A percentile compares a stretch with the other conserved stretches of the same genome.
These are phyloP conservation scores for Alectoria sarmentosa DNA, from an alignment of 495 filamentous ascomycete species.

Conservation along the genomic window DNA sequence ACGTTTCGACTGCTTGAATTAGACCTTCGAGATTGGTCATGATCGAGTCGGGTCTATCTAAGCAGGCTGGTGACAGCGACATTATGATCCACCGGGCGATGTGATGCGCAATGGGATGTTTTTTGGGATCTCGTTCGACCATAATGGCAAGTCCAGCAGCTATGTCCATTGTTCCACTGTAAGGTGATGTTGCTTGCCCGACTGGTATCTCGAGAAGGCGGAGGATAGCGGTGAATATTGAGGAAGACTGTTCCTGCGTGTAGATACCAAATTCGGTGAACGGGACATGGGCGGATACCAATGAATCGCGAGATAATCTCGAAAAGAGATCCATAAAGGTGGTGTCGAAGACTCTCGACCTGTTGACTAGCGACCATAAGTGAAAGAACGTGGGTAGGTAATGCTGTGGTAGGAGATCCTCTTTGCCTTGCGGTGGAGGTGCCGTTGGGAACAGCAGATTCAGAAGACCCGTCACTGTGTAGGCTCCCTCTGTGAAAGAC, in stretches of 20 bases:
- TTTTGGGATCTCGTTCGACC: conserved; percentile 85
- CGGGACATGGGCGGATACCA: conserved; percentile 64
- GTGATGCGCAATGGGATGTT: conserved; percentile 84
- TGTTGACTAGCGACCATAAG: conserved; percentile 86
- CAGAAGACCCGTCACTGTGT: conserved; percentile 75
- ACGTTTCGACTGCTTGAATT: conserved; percentile 94
- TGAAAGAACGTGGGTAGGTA: conserved; percentile 92
- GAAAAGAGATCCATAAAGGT: conserved; percentile 86
- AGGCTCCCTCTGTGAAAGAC: conserved; percentile 81
- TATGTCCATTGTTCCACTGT: conserved; percentile 73
- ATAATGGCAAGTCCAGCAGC: conserved; percentile 73
- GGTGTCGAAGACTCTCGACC: conserved; percentile 81
- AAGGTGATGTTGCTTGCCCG: conserved; percentile 89
- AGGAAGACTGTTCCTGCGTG: conserved; percentile 81
- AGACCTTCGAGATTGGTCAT: conserved; percentile 83
- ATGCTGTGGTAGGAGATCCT: conserved; percentile 68
- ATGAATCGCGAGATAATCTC: conserved; percentile 72
- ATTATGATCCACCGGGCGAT: conserved; percentile 94
- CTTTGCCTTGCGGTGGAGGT: conserved; percentile 62
- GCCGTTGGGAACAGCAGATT: conserved; percentile 83
- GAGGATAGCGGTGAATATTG: conserved; percentile 88
- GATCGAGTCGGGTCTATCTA: conserved; percentile 71
- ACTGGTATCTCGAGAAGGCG: conserved; percentile 93
- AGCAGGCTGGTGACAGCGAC: conserved; percentile 80
- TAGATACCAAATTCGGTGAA: conserved; percentile 88